These are phyloP conservation scores for Barnettozyma populi DNA, from an alignment of 805 yeast species.

Conservation along the genomic window DNA sequence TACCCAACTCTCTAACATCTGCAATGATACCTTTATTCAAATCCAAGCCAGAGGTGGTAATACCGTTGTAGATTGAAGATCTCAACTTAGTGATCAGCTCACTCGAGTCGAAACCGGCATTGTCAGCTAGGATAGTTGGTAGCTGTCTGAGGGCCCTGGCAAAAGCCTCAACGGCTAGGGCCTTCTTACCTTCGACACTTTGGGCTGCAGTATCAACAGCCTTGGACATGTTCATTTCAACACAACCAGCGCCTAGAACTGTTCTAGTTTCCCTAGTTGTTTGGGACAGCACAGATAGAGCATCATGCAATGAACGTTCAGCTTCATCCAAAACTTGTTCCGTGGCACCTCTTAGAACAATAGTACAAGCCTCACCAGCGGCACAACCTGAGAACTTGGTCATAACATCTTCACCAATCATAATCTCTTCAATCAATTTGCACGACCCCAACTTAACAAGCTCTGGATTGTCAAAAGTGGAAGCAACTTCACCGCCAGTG, in stretches of 20 bases:
- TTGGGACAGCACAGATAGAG: constrained; percentile 90
- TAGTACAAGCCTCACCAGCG: constrained; percentile 93
- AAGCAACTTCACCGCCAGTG: constrained; percentile 97
- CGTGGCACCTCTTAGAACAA: constrained; percentile 95
- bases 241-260: constrained; percentile 85
- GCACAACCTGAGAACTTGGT: constrained; percentile 93
- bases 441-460: constrained; percentile 83
- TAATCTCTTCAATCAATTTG: constrained; percentile 82
- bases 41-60: constrained; percentile 87
- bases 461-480: constrained; percentile 92
- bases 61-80: constrained; percentile 80
- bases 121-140: constrained; percentile 93
- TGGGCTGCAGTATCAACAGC: constrained; percentile 98
- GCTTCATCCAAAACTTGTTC: constrained; percentile 95
- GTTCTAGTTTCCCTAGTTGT: constrained; percentile 91
- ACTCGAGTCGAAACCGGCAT: constrained; percentile 93
- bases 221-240: constrained; percentile 86
- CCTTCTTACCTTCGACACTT: constrained; percentile 86
- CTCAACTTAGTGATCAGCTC: constrained; percentile 88
- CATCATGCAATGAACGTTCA: constrained; percentile 95
- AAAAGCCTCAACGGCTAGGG: constrained; percentile 91
- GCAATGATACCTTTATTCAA: constrained; percentile 78
- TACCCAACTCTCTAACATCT: constrained; percentile 91
- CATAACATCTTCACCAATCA: constrained; percentile 89
- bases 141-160: constrained; percentile 91